Conservation (phyloP, 768 basidiomycete genomes). For the Lactarius evosmus region DNA sequence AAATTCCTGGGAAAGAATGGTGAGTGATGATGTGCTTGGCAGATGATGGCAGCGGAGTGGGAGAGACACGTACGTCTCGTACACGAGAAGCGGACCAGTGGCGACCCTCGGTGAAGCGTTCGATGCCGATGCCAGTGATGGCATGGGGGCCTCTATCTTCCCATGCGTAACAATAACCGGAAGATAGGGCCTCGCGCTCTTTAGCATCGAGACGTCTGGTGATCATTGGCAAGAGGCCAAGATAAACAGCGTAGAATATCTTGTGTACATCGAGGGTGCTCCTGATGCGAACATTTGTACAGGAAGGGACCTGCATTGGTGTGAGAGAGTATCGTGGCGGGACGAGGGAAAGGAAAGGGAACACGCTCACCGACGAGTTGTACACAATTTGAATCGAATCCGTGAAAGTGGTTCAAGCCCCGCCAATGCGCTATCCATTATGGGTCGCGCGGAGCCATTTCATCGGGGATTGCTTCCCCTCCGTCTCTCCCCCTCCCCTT, state of each 20-base stretch:
- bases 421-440: constrained; percentile 18
- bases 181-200: constrained; percentile 59
- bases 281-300: constrained; percentile 71
- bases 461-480: background rate
- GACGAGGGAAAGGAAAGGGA: constrained; percentile 27
- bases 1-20: constrained; percentile 41
- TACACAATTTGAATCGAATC: constrained; percentile 27
- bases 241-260: constrained; percentile 75
- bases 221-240: constrained; percentile 65
- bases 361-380: constrained; percentile 19
- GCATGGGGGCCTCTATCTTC: constrained; percentile 82
- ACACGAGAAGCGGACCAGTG: constrained; percentile 83
- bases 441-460: background rate
- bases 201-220: constrained; percentile 80
- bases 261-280: constrained; percentile 78
- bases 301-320: constrained; percentile 71
- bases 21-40: constrained; percentile 17
- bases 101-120: constrained; percentile 77
- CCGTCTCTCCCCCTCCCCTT: background rate
- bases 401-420: constrained; percentile 23
- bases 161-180: constrained; percentile 86
- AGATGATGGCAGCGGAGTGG: background rate
- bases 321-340: constrained; percentile 29
- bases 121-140: constrained; percentile 79
- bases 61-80: constrained; percentile 39